Evolutionary conservation across 176 grass and related monocot species (phyloP).

Genomic region (Triticum turgidum): DNA sequence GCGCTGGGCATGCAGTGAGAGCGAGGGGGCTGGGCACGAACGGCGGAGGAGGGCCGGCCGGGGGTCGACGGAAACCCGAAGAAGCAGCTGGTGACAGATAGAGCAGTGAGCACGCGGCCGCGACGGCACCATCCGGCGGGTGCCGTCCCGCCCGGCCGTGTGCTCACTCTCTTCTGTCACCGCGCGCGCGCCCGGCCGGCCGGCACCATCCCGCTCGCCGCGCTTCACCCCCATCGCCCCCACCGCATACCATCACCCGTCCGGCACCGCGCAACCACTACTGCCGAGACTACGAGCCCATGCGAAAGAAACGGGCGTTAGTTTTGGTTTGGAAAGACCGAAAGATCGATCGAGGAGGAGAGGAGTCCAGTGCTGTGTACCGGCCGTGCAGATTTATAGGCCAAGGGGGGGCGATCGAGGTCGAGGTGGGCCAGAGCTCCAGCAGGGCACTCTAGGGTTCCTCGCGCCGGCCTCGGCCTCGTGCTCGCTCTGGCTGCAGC

Average conservation of each 20-base stretch:
- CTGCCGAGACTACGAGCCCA: neutral
- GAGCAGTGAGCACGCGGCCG: slow-evolving; percentile 73
- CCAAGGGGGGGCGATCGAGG: neutral
- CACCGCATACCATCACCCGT: neutral
- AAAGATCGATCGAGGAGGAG: neutral
- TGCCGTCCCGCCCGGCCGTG: slow-evolving; percentile 53
- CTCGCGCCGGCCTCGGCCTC: neutral
- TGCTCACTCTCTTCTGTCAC: slow-evolving; percentile 87
- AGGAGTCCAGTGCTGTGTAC: neutral
- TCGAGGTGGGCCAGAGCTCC: neutral
- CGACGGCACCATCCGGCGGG: slow-evolving; percentile 55
- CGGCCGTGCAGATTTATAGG: slow-evolving; percentile 36
- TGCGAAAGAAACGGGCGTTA: neutral
- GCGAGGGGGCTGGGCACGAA: neutral
- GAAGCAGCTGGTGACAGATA: slow-evolving; percentile 43
- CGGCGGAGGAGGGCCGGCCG: neutral
- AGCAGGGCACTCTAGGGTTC: neutral
- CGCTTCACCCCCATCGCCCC: neutral
- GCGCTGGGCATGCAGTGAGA: neutral
- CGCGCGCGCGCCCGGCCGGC: slow-evolving; percentile 22
- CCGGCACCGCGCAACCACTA: neutral
- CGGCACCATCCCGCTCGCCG: neutral
- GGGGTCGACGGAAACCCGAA: neutral
- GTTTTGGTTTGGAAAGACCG: neutral
- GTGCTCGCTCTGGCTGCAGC: neutral